These are phyloP conservation scores for Kazachstania kunashirensis DNA, from an alignment of 805 yeast genomes.

Conservation along the genomic window DNA sequence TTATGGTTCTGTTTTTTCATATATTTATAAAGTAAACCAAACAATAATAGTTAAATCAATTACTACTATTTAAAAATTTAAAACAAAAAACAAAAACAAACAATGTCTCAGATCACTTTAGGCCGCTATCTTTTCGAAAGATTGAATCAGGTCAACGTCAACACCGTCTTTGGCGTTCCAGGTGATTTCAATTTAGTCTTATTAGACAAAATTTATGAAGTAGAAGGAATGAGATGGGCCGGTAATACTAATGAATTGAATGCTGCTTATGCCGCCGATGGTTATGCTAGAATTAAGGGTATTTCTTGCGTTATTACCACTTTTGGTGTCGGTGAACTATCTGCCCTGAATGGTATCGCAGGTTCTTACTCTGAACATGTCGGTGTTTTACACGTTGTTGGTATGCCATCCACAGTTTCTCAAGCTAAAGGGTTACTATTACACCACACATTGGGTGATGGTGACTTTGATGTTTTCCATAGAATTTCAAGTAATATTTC, in stretches of 20 bases:
- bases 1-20: too few species aligned
- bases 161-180: conserved; percentile 60
- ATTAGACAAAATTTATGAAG: conserved; percentile 55
- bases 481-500: conserved; percentile 66
- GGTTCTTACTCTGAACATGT: conserved; percentile 84
- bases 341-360: conserved; percentile 73
- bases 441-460: conserved; percentile 76
- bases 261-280: conserved; percentile 73
- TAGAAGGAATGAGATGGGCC: conserved; percentile 63
- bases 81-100: too few species aligned
- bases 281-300: conserved; percentile 71
- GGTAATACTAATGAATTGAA: conserved; percentile 79
- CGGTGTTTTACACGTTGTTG: conserved; percentile 71
- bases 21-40: too few species aligned
- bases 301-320: conserved; percentile 65
- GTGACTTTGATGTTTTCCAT: conserved; percentile 66
- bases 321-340: conserved; percentile 80
- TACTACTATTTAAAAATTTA: too few species aligned
- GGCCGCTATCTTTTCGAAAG: conserved; percentile 66
- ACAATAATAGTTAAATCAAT: too few species aligned
- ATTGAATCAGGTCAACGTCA: conserved; percentile 47
- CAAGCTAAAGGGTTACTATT: conserved; percentile 58
- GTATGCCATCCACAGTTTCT: conserved; percentile 67
- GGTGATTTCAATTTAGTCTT: conserved; percentile 63
- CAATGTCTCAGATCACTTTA: conserved; percentile 35